Evolutionary conservation across 2,329 filamentous ascomycete species (phyloP), one percentile per base, ranked within the genome.

Genomic region (Exophiala oligosperma): DNA sequence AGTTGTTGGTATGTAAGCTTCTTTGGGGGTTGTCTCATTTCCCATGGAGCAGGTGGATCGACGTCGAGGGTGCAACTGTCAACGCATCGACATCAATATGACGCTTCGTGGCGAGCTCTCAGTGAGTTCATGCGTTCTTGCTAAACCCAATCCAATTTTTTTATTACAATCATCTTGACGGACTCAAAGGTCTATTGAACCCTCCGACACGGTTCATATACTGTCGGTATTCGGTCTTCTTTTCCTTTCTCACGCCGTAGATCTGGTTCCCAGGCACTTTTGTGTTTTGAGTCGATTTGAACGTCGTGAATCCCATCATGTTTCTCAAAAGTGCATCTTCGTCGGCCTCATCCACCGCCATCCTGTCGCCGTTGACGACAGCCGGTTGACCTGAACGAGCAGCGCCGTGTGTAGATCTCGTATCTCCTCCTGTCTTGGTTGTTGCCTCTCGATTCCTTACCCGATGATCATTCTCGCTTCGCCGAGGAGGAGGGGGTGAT

Each of bases 211-310:
- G 77, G 63, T 79, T 81, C 85, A 99, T 99, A 75, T 99, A 99
- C 82, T 99, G 94, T 67, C 94, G 83, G 71, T 97, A 97, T 79
- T 95, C 85, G 12, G 88, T 90, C 84, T 91, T 92, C 85, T 96
- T 97, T 77, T 94, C 91, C 80, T 94, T 97, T 66, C 88, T 81
- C 52, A 97, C 86, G 0, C 81, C 91, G 55, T 90, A 92, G 43
- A 88, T 85, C 70, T 92, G 86, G 71, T 99, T 99, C 1, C 94
- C 94, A 0, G 84, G 82, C 1, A 99, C 87, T 71, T 97, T 95
- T 54, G 89, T 91, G 60, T 90, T 86, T 75, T 97, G 95, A 21
- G 94, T 97, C 24, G 85, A 87, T 57, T 86, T 87, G 75, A 97
- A 99, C 0, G 83, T 84, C 17, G 86, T 86, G 70, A 99, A 97